Evolutionary conservation across 2,329 filamentous ascomycete species (phyloP), one percentile per base, ranked within the genome.

Genomic region (Chlorencoelia australis): DNA sequence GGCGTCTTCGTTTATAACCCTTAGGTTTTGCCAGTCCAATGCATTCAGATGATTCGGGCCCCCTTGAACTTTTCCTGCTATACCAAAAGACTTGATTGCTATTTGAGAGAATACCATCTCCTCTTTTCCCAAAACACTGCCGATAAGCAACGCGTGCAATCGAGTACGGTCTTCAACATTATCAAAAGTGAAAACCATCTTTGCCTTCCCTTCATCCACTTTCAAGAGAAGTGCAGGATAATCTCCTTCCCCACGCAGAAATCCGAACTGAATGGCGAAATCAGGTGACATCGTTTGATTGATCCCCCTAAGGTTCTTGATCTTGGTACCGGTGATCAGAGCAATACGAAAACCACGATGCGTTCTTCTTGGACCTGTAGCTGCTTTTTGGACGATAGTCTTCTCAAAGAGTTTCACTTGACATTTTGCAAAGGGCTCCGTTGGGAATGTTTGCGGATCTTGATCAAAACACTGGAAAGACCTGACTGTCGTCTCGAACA

Each of bases 391-490:
- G 35, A 75, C 75, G 17, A 72, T 65, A 1, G 74, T 64, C 47
- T 72, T 79, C 55, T 93, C 84, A 51, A 89, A 94, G 3, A 94
- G 56, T 6, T 76, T 73, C 18, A 91, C 61, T 26, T 80, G 78
- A 56, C 85, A 93, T 27, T 74, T 69, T 24, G 73, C 67, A 4
- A 87, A 69, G 5, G 80, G 68, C 16, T 93, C 86, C 30, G 77
- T 70, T 4, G 86, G 84, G 55, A 94, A 94, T 2, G 73, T 68
- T 40, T 76, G 71, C n/a, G 75, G 65, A 47, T 75, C 72, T 2
- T 78, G 69, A 52, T 93, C 85, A 52, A 86, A 79, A 55, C 89
- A 91, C 51, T 89, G 83, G 46, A 93, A 85, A 17, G 79, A 73
- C 29, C 75, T 74, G 7, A 94, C 63, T 2, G 73, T 77, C 6